A percentile compares a stretch with the other conserved stretches of the same genome.
These are phyloP conservation scores for Astrothelium subdiscretum DNA, from an alignment of 495 filamentous ascomycete species.

Conservation along the genomic window DNA sequence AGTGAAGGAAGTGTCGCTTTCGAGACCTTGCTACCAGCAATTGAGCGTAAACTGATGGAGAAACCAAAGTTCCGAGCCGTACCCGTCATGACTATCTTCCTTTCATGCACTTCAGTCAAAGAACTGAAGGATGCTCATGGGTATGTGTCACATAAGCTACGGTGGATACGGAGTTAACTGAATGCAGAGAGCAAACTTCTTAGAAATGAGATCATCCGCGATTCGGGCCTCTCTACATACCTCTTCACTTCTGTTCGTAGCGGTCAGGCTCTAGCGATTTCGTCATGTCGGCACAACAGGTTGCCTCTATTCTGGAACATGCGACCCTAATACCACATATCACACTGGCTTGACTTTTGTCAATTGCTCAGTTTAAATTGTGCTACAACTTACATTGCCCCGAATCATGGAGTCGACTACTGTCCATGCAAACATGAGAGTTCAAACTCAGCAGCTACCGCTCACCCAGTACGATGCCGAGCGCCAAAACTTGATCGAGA, in stretches of 20 bases:
- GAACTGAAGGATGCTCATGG: conserved; percentile 38
- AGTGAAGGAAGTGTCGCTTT: conserved; percentile 38
- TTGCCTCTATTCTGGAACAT: too few relatives aligned
- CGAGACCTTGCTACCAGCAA: conserved; percentile 39
- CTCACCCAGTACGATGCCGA: background rate
- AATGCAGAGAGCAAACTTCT: conserved; percentile 8
- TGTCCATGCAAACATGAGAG: conserved; percentile 2
- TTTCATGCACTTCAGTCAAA: conserved; percentile 42
- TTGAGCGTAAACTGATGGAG: conserved; percentile 15
- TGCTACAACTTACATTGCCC: background rate
- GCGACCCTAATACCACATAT: too few relatives aligned
- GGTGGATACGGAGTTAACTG: background rate
- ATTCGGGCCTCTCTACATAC: background rate
- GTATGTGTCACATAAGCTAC: conserved; percentile 23
- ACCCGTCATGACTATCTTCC: conserved; percentile 46
- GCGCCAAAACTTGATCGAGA: background rate
- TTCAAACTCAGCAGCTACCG: background rate
- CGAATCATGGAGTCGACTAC: background rate
- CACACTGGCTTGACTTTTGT: too few relatives aligned
- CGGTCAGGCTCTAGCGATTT: too few relatives aligned
- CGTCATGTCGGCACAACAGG: too few relatives aligned
- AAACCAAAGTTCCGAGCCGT: conserved; percentile 20
- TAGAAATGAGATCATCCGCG: background rate
- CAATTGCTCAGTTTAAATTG: too few relatives aligned
- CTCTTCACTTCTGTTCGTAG: background rate